Conservation (phyloP, 2,329 filamentous ascomycete genomes). For the Pseudocercospora pini-densiflorae region DNA sequence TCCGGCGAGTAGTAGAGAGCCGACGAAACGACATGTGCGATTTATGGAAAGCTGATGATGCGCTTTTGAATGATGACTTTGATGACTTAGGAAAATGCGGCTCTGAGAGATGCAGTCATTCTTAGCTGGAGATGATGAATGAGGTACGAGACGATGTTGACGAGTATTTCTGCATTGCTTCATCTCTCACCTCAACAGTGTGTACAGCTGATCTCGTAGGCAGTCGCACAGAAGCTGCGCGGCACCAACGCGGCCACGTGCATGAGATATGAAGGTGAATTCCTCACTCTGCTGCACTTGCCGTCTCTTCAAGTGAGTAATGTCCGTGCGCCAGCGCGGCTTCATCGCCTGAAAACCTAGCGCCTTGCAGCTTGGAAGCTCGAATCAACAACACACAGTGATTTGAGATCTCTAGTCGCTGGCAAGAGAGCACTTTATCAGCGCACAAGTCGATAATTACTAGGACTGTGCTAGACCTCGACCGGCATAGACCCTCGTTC, state of each 20-base stretch:
- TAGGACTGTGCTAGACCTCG: too few species aligned
- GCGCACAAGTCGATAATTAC: too few species aligned
- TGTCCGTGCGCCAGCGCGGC: too few species aligned
- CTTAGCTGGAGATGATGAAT: background rate
- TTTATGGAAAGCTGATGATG: background rate
- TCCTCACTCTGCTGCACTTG: too few species aligned
- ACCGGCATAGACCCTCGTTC: too few species aligned
- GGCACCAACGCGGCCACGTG: background rate
- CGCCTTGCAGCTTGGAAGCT: too few species aligned
- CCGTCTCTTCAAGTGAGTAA: too few species aligned
- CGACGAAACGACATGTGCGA: slow-evolving; percentile 1
- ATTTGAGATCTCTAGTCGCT: too few species aligned
- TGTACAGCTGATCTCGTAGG: background rate
- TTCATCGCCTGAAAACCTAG: too few species aligned
- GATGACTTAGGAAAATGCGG: background rate
- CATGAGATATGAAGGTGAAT: background rate
- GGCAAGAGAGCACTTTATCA: too few species aligned
- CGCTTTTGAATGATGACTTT: background rate
- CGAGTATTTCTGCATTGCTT: background rate
- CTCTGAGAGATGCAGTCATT: background rate
- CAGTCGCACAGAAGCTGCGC: background rate
- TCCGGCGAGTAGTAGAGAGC: background rate
- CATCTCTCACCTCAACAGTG: background rate
- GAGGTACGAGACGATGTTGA: background rate
- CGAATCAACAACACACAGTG: too few species aligned